Base-by-base conservation (phyloP, 1,139 yeast species). In the Debaryomyces subglobosus region DNA sequence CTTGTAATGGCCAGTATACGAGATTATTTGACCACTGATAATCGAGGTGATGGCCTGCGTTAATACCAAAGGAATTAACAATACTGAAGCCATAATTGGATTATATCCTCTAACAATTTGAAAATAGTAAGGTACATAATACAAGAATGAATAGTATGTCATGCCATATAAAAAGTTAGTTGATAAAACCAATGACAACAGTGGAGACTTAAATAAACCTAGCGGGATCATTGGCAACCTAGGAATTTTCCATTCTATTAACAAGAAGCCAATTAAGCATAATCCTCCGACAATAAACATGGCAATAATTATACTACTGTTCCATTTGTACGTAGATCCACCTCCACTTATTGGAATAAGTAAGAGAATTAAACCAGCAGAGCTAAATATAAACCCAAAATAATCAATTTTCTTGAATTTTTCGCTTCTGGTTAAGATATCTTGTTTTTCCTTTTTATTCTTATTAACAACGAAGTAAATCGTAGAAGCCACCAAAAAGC, bases 151-250 rank as follows among this genome's bases (percentile, higher is more conserved):
- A 53, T 58, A 80, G 62, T 76, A 80, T 0, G 72, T 69, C 50
- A 77, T 68, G 1, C 86, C 86, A 52, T 76, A 78, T 20, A 81
- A 63, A 51, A 81, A 69, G 50, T 76, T 74, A 48, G 78, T 76
- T 1, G 64, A 40, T 27, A 81, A 63, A 38, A 82, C 62, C n/a
- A 78, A 53, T 33, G 77, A 64, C 47, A 79, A 66, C 23, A 77
- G 68, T 2, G 69, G 63, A 39, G 62, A 61, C 44, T 62, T 71
- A 63, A 79, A 80, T 29, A 81, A 58, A 40, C 71, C 57, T 44
- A 81, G 64, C 9, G 86, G 86, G 29, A 82, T 67, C 79, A 82
- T 78, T 9, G 87, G 86, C 15, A 82, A 62, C 46, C 61, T 68
- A 0, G 86, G 77, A 2, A 77, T 44, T 51, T 72, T 79, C 69